Conservation (phyloP, 73 alveolate species). For the Tetrahymena borealis region DNA sequence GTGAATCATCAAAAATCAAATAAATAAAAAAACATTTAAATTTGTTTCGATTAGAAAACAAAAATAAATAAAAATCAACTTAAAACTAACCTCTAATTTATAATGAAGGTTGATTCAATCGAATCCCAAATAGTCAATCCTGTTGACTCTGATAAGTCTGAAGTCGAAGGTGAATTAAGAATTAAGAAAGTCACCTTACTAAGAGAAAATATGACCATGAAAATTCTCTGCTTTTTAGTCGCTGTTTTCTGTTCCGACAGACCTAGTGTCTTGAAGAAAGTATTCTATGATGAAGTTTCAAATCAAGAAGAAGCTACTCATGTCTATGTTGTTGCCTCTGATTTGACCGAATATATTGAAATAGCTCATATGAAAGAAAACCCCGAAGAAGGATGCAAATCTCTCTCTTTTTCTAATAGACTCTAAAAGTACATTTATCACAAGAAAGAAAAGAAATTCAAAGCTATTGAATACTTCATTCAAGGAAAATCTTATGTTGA, state of each 20-base stretch:
- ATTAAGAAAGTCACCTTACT: neutral
- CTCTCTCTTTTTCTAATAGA: neutral
- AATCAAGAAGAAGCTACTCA: neutral
- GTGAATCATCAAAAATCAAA: neutral
- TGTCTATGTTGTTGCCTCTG: neutral
- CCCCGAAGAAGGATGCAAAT: neutral
- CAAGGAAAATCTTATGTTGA: neutral
- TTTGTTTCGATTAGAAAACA: neutral
- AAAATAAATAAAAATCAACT: neutral
- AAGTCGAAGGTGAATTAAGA: neutral
- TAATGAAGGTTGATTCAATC: neutral
- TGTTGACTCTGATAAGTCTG: neutral
- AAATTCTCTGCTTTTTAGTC: neutral
- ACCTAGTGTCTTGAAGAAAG: neutral
- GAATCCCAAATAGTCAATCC: neutral
- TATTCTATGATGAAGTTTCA: neutral
- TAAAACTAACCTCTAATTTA: too few species aligned
- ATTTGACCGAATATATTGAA: neutral
- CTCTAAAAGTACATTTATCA: neutral
- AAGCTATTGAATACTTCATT: neutral
- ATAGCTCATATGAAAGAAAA: neutral
- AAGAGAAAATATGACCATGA: neutral
- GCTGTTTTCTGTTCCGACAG: neutral
- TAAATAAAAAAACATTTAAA: neutral
- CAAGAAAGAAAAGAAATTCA: neutral